Conservation (phyloP, 169 alveolate species). For the Cryptosporidium baileyi region DNA sequence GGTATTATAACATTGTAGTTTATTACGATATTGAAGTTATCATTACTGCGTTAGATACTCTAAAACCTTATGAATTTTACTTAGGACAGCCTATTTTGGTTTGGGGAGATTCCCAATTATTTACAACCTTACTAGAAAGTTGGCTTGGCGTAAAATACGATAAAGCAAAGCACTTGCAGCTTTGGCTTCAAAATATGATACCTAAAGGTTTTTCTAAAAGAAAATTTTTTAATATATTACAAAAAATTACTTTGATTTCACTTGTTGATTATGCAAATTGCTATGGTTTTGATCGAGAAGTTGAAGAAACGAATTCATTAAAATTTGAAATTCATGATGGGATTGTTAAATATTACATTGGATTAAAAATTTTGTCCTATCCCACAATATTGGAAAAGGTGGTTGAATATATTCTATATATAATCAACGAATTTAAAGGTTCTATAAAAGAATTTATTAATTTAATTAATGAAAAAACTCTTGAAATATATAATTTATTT, state of each 20-base stretch:
- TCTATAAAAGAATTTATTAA: constrained; percentile 17
- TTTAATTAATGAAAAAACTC: constrained; percentile 12
- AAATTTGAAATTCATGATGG: neutral
- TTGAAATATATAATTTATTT: constrained; percentile 10
- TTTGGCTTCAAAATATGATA: constrained; percentile 49
- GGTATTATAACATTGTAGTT: constrained; percentile 37
- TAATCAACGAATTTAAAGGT: constrained; percentile 10
- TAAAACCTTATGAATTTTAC: constrained; percentile 19
- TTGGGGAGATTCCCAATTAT: constrained; percentile 69
- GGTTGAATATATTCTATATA: constrained; percentile 12
- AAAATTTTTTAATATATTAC: constrained; percentile 29
- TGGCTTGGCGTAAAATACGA: constrained; percentile 53
- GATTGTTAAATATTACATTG: constrained; percentile 24
- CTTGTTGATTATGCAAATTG: constrained; percentile 55
- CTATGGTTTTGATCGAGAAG: constrained; percentile 26
- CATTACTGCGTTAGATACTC: constrained; percentile 50
- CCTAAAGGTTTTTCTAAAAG: constrained; percentile 49
- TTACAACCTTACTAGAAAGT: constrained; percentile 29
- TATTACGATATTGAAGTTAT: constrained; percentile 54
- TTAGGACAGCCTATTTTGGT: constrained; percentile 16
- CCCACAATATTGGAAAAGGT: constrained; percentile 53
- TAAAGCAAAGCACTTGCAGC: constrained; percentile 37
- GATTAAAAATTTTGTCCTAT: constrained; percentile 42
- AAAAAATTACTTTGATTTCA: constrained; percentile 26
- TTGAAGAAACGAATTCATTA: neutral